A percentile compares a stretch with the other conserved stretches of the same genome.
Conservation (phyloP, 2,329 filamentous ascomycete genomes). For the Penicillium sp. region DNA sequence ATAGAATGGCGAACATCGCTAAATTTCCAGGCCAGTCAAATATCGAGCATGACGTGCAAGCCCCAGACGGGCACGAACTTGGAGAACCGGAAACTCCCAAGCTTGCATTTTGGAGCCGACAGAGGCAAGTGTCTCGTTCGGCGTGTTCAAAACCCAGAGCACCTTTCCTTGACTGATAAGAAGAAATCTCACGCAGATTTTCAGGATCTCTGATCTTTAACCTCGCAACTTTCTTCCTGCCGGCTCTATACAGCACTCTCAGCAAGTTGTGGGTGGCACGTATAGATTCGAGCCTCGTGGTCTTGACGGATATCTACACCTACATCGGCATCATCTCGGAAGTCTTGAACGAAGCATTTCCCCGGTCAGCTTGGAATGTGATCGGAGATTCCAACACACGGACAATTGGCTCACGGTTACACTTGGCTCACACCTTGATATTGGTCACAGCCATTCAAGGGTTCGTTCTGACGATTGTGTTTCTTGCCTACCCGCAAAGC, state of each 20-base stretch:
- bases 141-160: neutral
- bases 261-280: slow-evolving; percentile 63
- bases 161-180: too few relatives aligned
- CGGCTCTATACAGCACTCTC: slow-evolving; percentile 61
- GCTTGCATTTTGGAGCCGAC: too few relatives aligned
- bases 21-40: too few relatives aligned
- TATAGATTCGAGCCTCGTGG: slow-evolving; percentile 58
- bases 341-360: slow-evolving; percentile 66
- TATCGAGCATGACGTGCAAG: too few relatives aligned
- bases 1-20: too few relatives aligned
- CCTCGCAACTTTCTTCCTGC: slow-evolving; percentile 55
- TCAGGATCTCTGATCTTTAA: slow-evolving; percentile 47
- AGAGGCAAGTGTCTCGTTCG: too few relatives aligned
- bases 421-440: slow-evolving; percentile 56
- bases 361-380: slow-evolving; percentile 60
- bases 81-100: too few relatives aligned
- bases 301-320: slow-evolving; percentile 61
- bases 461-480: slow-evolving; percentile 53
- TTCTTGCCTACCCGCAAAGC: slow-evolving; percentile 48
- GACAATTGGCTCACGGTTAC: slow-evolving; percentile 46
- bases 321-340: slow-evolving; percentile 64
- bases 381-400: slow-evolving; percentile 60
- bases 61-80: too few relatives aligned
- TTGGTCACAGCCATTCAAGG: slow-evolving; percentile 52
- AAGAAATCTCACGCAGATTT: neutral